phyloP scores from a whole-genome alignment of 257 asterid species.

The Ophiorrhiza pumila region DNA sequence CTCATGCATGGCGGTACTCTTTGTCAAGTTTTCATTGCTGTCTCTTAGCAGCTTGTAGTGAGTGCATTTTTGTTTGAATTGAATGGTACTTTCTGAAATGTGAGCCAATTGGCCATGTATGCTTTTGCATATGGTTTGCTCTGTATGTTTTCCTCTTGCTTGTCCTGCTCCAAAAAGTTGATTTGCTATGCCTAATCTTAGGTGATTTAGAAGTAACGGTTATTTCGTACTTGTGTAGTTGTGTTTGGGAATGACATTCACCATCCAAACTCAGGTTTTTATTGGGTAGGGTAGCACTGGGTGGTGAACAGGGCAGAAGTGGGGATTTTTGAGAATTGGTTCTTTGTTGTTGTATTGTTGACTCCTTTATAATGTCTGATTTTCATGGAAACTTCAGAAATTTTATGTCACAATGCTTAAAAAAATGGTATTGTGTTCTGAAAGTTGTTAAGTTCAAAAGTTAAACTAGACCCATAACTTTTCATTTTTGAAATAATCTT shows the following conservation, averaged over 20 bases:
- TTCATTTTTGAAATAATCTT: not conserved
- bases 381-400: not conserved
- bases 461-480: not conserved
- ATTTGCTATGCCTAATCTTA: not conserved
- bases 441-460: not conserved
- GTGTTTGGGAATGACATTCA: not conserved
- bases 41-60: not conserved
- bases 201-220: not conserved
- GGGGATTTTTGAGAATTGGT: not conserved
- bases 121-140: not conserved
- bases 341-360: not conserved
- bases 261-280: not conserved
- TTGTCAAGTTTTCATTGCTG: not conserved
- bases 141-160: not conserved
- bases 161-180: not conserved
- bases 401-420: not conserved
- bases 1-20: not conserved
- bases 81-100: not conserved
- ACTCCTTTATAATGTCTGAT: not conserved
- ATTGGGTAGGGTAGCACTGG: not conserved
- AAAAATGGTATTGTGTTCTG: not conserved
- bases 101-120: not conserved
- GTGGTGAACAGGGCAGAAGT: not conserved
- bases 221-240: not conserved
- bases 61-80: not conserved